Base-by-base conservation (phyloP, 2,329 filamentous ascomycete species). In the Ceratocystis harringtonii region DNA sequence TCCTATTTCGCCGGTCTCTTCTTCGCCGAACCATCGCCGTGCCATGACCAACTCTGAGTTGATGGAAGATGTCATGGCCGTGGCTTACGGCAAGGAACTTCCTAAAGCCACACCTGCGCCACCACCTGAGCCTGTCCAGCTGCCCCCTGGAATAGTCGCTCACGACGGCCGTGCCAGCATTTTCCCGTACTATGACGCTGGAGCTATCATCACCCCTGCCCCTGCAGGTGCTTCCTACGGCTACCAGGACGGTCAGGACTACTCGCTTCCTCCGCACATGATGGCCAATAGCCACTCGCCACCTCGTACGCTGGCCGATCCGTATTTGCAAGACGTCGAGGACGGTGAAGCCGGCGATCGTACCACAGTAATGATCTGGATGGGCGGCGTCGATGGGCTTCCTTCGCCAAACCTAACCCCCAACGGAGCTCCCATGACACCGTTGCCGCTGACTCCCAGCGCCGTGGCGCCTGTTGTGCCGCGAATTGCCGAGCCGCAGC, bases 331-430 rank as follows among this genome's bases (percentile, higher is more conserved):
- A 22, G 12, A 52, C 55, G 19, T 48, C 22, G 25, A 22, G 15
- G 52, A 25, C 12, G 52, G 55, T 48, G 61, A 44, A n/a, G 57
- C 62, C 2, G 57, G 32, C 44, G 62, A 65, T 12, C 32, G 60
- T 2, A 60, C 30, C 48, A 65, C 62, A 7, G 66, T 67, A 4
- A 67, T 67, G 66, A 64, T 65, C 32, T 67, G 66, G 66, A 67
- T 67, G 66, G 66, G 48, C 61, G 66, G 48, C 28, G 36, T 65
- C 32, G n/a, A 44, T 8, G 25, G 25, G 30, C 28, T 58, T 5
- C 55, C 55, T 17, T 62, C 63, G 17, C 57, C 66, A 12, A 8
- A 12, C 8, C 65, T 55, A 7, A 22, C 44, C 44, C 28, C 19
- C 25, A 30, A 17, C 28, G 45, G 28, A 32, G 25, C 25, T 15